Evolutionary conservation across 2,329 filamentous ascomycete genomes (phyloP), one percentile per base, ranked within the genome.

Genomic region (Cryphonectria radicalis): DNA sequence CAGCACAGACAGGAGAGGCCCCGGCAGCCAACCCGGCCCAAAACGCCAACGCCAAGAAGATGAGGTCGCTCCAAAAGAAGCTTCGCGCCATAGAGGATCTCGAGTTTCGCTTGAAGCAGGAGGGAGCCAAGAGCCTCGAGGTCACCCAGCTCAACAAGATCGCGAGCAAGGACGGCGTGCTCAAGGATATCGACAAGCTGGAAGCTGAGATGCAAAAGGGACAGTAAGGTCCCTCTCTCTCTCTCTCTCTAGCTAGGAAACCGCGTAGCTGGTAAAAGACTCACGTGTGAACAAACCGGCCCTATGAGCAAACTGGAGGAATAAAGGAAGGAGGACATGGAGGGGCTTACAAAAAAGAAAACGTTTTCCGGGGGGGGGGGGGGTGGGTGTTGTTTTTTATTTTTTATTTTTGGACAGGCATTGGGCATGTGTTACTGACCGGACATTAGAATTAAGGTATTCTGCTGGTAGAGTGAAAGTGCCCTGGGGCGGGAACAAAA

Each of bases 91-190:
- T 99, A 79, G 96, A 99, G 79, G 96, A 99, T 80, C 85, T 99
- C 73, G 97, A 98, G 86, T 98, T 98, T 95, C 90, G 96, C 70
- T 90, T 95, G 75, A 65, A 65, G 42, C 63, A 65, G 43, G 62
- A 69, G 43, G 96, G 95, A 3, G 91, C 92, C 46, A 95, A 99
- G 87, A 98, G 98, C 87, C 85, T 99, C 73, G 96, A 99, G 84
- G 95, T 98, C 79, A 99, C 96, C 43, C 96, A 99, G 84, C 90
- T 99, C 82, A 97, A 97, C 87, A 99, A 99, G 88, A 99, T 99
- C 77, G 89, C 90, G 70, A 98, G 94, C 32, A 97, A 98, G 84
- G 85, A 90, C 65, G 83, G 88, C 22, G 95, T 99, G 71, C 86
- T 95, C 73, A 93, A 92, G 82, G 96, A 99, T 83, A 65, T 65